Evolutionary conservation across 2,329 filamentous ascomycete genomes (phyloP).

Genomic region (Dendryphion nanum): DNA sequence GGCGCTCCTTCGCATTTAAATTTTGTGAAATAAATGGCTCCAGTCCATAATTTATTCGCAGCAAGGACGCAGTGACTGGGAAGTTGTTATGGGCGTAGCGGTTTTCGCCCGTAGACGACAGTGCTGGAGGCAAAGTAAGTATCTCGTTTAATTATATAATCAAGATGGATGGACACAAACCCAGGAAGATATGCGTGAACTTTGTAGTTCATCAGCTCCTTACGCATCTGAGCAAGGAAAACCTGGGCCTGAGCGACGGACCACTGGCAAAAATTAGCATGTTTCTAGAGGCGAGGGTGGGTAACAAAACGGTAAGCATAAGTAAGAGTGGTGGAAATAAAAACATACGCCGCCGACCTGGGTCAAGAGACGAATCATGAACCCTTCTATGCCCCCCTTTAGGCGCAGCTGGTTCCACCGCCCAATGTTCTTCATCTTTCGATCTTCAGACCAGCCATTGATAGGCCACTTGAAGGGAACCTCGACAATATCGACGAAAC

Average conservation of each 20-base stretch:
- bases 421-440: conserved; percentile 35
- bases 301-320: neutral
- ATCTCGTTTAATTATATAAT: neutral
- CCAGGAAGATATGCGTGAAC: conserved; percentile 36
- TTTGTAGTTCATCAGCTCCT: conserved; percentile 30
- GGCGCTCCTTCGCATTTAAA: no score
- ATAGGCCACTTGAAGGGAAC: conserved; percentile 36
- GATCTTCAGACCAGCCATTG: conserved; percentile 33
- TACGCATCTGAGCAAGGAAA: conserved; percentile 38
- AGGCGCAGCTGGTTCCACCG: conserved; percentile 37
- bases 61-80: no score
- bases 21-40: no score
- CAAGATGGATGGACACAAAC: conserved; percentile 5
- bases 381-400: conserved; percentile 39
- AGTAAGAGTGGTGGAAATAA: no score
- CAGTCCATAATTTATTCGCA: no score
- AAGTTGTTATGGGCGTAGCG: conserved; percentile 16
- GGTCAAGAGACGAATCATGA: conserved; percentile 37
- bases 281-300: neutral
- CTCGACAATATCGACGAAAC: conserved; percentile 35
- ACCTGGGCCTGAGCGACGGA: conserved; percentile 33
- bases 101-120: conserved; percentile 38
- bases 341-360: conserved; percentile 30
- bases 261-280: conserved; percentile 18
- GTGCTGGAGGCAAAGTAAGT: conserved; percentile 16